Percentiles rank a stretch among this genome's conserved stretches.
phyloP scores from a whole-genome alignment of 1,284 basidiomycete species.

The Heterobasidion parviporum region DNA sequence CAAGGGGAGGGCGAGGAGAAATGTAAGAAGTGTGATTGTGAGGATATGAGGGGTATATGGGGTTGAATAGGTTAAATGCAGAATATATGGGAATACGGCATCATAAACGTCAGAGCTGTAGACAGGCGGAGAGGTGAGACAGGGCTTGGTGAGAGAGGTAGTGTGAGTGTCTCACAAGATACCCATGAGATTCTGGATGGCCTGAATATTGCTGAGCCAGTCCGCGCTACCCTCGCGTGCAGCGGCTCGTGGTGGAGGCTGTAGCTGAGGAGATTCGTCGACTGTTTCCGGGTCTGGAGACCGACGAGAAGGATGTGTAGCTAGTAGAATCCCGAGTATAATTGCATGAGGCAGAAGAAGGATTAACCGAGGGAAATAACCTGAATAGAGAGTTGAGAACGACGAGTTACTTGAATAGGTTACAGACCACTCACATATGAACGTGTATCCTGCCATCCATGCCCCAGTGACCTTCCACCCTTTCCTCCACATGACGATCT shows the following conservation, averaged over 20 bases:
- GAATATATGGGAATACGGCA: slow-evolving; percentile 22
- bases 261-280: slow-evolving; percentile 14
- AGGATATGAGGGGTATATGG: slow-evolving; percentile 49
- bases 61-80: slow-evolving; percentile 39
- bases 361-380: slow-evolving; percentile 58
- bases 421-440: slow-evolving; percentile 47
- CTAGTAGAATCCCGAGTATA: slow-evolving; percentile 48
- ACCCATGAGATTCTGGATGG: slow-evolving; percentile 78
- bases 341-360: slow-evolving; percentile 55
- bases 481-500: slow-evolving; percentile 64
- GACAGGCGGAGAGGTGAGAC: neutral
- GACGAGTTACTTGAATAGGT: neutral
- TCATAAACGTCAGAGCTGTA: slow-evolving; percentile 38
- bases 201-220: slow-evolving; percentile 74
- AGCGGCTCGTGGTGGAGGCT: slow-evolving; percentile 28
- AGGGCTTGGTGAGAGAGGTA: slow-evolving; percentile 2
- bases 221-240: slow-evolving; percentile 49
- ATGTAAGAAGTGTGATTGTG: slow-evolving; percentile 32
- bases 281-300: slow-evolving; percentile 2
- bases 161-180: slow-evolving; percentile 36
- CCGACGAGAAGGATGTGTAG: slow-evolving; percentile 38
- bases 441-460: slow-evolving; percentile 63
- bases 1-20: slow-evolving; percentile 38
- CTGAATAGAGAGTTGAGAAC: slow-evolving; percentile 24
- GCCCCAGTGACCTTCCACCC: slow-evolving; percentile 57